These are phyloP conservation scores for Diplotaxis tenuifolia DNA, from an alignment of 345 rosid species.

Conservation along the genomic window DNA sequence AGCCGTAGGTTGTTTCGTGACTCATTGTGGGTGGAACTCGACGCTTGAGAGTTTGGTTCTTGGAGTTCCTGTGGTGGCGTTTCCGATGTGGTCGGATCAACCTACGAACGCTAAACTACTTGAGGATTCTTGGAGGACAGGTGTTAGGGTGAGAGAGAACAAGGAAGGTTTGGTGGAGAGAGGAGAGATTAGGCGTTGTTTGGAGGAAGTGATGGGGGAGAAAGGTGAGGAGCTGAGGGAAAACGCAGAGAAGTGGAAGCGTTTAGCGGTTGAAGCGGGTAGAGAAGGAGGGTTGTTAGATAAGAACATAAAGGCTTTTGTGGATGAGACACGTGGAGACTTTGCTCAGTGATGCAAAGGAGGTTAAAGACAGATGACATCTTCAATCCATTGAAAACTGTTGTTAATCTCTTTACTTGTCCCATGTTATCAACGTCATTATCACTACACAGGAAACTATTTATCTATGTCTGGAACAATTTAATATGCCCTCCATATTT, in stretches of 20 bases:
- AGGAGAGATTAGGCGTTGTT: conserved; percentile 56
- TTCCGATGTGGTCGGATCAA: conserved; percentile 70
- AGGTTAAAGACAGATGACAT: conserved; percentile 6
- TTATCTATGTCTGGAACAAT: no score
- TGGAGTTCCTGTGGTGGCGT: conserved; percentile 64
- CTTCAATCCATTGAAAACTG: no score
- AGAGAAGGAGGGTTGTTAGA: conserved; percentile 50
- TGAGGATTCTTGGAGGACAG: conserved; percentile 51
- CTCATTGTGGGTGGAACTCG: conserved; percentile 79
- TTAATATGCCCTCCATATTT: no score
- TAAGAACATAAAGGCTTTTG: conserved; percentile 51
- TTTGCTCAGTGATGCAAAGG: background rate
- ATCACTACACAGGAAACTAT: no score
- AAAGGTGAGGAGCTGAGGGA: conserved; percentile 38
- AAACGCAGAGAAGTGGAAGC: conserved; percentile 55
- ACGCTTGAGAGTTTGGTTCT: conserved; percentile 53
- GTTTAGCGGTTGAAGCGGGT: conserved; percentile 46
- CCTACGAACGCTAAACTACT: conserved; percentile 55
- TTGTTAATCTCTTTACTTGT: no score
- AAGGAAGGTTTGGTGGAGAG: conserved; percentile 45
- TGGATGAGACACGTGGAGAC: conserved; percentile 27
- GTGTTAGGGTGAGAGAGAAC: conserved; percentile 48
- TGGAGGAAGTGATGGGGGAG: conserved; percentile 53
- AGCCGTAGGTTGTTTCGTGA: conserved; percentile 56
- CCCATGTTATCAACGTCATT: no score